Evolutionary conservation across 83 land plant genomes (phyloP).

Genomic region (Diphasiastrum complanatum): DNA sequence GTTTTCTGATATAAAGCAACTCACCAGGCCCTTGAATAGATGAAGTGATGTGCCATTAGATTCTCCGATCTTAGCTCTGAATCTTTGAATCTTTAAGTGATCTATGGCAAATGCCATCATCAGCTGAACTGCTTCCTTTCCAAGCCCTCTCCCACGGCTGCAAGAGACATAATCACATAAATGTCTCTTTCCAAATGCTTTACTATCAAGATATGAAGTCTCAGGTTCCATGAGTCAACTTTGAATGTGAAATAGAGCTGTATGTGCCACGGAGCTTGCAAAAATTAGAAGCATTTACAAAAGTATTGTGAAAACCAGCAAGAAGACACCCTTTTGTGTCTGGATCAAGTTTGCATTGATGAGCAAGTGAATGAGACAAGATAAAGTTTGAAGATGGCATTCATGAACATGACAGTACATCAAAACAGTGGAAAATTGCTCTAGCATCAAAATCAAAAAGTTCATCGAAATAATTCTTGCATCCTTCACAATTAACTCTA

Average conservation of each 20-base stretch:
- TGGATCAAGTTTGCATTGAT: no score
- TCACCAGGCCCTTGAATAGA: conserved; percentile 62
- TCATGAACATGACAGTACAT: no score
- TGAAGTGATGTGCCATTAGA: conserved; percentile 49
- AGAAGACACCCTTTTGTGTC: no score
- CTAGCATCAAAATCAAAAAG: no score
- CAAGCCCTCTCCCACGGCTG: conserved; percentile 87
- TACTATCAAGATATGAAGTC: not conserved
- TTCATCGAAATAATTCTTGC: no score
- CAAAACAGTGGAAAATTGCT: no score
- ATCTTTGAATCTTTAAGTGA: conserved; percentile 39
- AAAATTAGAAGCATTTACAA: not conserved
- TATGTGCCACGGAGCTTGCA: not conserved
- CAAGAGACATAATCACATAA: no score
- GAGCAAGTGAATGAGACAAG: not conserved
- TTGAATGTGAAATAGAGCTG: not conserved
- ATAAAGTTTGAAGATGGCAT: no score
- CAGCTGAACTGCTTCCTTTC: conserved; percentile 60
- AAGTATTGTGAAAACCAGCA: not conserved
- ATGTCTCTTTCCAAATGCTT: no score
- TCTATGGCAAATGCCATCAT: conserved; percentile 74
- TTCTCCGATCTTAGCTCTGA: conserved; percentile 77
- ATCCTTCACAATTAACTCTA: no score
- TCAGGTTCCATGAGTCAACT: not conserved
- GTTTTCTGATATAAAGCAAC: no score